Evolutionary conservation across 345 rosid species (phyloP).

Genomic region (Turritis glabra): DNA sequence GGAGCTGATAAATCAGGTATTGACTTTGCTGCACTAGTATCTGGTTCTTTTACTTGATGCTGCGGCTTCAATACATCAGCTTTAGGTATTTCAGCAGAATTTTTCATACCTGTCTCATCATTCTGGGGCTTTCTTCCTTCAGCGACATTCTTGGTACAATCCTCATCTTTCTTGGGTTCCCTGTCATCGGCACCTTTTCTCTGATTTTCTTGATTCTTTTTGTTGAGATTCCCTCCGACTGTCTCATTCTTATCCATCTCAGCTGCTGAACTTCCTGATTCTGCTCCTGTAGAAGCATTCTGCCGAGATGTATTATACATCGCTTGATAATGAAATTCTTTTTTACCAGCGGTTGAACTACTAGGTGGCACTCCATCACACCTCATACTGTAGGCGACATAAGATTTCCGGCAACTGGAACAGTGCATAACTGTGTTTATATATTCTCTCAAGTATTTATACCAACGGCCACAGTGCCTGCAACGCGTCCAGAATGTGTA

Average conservation of each 20-base stretch:
- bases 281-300: slow-evolving; percentile 35
- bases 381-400: slow-evolving; percentile 49
- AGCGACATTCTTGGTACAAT: slow-evolving; percentile 32
- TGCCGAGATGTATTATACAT: slow-evolving; percentile 38
- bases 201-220: slow-evolving; percentile 15
- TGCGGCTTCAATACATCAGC: slow-evolving; percentile 36
- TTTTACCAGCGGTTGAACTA: slow-evolving; percentile 36
- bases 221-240: slow-evolving; percentile 9
- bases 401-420: slow-evolving; percentile 50
- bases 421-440: slow-evolving; percentile 51
- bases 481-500: slow-evolving; percentile 72
- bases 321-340: slow-evolving; percentile 42
- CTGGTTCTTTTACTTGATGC: slow-evolving; percentile 28
- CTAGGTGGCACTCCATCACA: slow-evolving; percentile 39
- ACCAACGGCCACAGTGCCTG: slow-evolving; percentile 50
- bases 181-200: slow-evolving; percentile 33
- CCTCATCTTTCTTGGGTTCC: slow-evolving; percentile 42
- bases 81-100: slow-evolving; percentile 35
- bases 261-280: slow-evolving; percentile 25
- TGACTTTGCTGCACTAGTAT: slow-evolving; percentile 23
- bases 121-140: slow-evolving; percentile 21
- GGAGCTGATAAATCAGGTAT: slow-evolving; percentile 32
- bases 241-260: slow-evolving; percentile 23
- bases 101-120: slow-evolving; percentile 14
- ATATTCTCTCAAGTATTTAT: slow-evolving; percentile 43